phyloP scores from a whole-genome alignment of 345 rosid genomes.

The Cardamine resedifolia region DNA sequence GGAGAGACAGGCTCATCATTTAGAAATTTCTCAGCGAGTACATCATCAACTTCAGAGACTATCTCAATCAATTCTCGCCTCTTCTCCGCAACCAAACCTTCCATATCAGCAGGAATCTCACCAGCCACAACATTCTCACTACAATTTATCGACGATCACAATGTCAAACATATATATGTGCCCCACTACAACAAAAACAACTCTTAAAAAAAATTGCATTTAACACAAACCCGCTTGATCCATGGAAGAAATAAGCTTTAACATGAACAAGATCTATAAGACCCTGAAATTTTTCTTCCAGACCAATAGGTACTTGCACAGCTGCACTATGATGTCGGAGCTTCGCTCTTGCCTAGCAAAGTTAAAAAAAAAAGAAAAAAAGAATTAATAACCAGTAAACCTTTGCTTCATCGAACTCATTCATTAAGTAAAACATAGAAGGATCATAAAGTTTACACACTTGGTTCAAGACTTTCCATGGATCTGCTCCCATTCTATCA shows the following conservation, averaged over 20 bases:
- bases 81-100: conserved; percentile 71
- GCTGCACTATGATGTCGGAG: conserved; percentile 96
- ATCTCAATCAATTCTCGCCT: conserved; percentile 79
- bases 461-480: conserved; percentile 97
- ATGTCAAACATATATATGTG: neutral
- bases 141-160: conserved; percentile 34
- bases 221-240: conserved; percentile 80
- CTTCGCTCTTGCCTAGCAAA: conserved; percentile 80
- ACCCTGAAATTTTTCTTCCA: conserved; percentile 89
- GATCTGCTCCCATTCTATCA: conserved; percentile 99
- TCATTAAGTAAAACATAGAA: neutral
- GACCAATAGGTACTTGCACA: conserved; percentile 92
- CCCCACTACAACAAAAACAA: conserved; percentile 1
- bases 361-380: conserved; percentile 5
- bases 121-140: conserved; percentile 77
- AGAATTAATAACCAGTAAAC: neutral
- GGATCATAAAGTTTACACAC: conserved; percentile 36
- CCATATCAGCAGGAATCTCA: conserved; percentile 84
- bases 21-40: conserved; percentile 86
- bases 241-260: conserved; percentile 75
- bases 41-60: conserved; percentile 96
- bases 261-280: conserved; percentile 78
- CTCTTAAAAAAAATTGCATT: neutral
- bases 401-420: neutral
- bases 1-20: conserved; percentile 82